These are phyloP conservation scores for Ascosphaera apis DNA, from an alignment of 2,329 filamentous ascomycete genomes.

Conservation along the genomic window DNA sequence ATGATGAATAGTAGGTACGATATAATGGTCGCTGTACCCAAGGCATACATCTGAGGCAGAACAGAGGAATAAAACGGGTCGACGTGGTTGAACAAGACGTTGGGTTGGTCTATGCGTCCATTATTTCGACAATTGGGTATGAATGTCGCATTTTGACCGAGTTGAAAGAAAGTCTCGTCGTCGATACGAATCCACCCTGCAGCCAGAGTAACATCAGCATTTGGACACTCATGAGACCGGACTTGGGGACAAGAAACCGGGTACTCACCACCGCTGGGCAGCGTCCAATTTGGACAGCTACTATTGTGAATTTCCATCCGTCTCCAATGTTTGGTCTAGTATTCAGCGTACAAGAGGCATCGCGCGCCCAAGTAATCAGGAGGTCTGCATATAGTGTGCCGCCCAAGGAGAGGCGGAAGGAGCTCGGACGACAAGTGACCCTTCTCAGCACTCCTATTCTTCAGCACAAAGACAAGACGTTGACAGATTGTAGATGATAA, in stretches of 20 bases:
- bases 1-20: conserved; percentile 85
- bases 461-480: background rate
- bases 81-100: conserved; percentile 37
- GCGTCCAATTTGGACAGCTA: conserved; percentile 1
- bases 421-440: background rate
- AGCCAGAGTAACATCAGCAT: no score
- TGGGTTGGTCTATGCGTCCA: conserved; percentile 3
- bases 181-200: no score
- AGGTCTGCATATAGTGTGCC: background rate
- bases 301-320: background rate
- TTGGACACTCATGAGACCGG: no score
- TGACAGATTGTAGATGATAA: background rate
- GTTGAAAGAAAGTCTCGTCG: conserved; percentile 15
- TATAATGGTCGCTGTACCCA: conserved; percentile 74
- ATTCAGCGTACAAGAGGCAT: background rate
- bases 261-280: background rate
- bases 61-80: conserved; percentile 89
- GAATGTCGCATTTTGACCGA: conserved; percentile 26
- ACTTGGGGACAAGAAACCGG: no score
- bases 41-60: conserved; percentile 78
- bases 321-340: background rate
- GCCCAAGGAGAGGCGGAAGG: background rate
- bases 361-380: background rate
- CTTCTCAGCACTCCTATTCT: conserved; percentile 1
- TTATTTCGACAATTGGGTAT: conserved; percentile 24